Conservation (phyloP, 805 yeast species). For the Candida ascalaphidarum region DNA sequence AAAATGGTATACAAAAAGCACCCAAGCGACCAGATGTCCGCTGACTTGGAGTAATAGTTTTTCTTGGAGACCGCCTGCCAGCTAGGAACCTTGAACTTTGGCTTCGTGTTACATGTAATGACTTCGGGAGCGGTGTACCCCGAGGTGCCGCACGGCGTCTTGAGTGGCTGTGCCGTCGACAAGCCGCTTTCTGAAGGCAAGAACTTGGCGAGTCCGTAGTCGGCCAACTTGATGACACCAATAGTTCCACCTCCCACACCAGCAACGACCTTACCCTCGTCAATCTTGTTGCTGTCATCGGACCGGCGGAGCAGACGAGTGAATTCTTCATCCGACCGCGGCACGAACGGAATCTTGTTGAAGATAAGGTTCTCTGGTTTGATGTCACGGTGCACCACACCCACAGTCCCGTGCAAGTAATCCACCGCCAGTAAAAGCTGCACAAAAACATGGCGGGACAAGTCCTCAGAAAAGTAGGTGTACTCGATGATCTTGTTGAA, state of each 20-base stretch:
- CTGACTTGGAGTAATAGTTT: constrained; percentile 54
- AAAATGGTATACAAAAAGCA: constrained; percentile 61
- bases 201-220: constrained; percentile 61
- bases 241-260: constrained; percentile 57
- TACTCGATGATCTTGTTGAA: constrained; percentile 72
- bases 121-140: constrained; percentile 74
- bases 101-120: constrained; percentile 25
- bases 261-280: constrained; percentile 50
- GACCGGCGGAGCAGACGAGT: constrained; percentile 31
- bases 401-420: constrained; percentile 58
- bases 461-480: constrained; percentile 68
- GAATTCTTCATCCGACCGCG: constrained; percentile 25
- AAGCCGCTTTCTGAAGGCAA: constrained; percentile 10
- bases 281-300: constrained; percentile 52
- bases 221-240: constrained; percentile 59
- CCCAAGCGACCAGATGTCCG: constrained; percentile 69
- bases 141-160: constrained; percentile 72
- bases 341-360: constrained; percentile 41
- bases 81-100: no score
- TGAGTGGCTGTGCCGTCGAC: constrained; percentile 30
- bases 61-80: constrained; percentile 21
- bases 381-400: constrained; percentile 71
- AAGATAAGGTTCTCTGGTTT: constrained; percentile 75
- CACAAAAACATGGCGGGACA: constrained; percentile 61
- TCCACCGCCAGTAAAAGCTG: constrained; percentile 67